These are phyloP conservation scores for Haplosporangium gracile DNA, from an alignment of 192 early-diverging fungal genomes.

Conservation along the genomic window DNA sequence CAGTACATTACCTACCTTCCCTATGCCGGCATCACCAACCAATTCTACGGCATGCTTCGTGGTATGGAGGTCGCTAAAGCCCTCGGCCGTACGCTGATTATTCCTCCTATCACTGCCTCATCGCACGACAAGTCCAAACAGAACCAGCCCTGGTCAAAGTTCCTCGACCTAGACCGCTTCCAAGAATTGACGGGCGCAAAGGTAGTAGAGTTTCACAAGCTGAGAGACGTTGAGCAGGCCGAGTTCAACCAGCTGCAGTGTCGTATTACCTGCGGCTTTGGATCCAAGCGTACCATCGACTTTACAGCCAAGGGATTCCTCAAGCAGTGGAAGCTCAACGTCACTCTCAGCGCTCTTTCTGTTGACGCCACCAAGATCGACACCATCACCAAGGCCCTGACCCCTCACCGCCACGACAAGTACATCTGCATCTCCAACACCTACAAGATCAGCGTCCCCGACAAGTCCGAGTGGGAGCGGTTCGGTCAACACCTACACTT, in stretches of 20 bases:
- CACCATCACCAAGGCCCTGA: slow-evolving; percentile 23
- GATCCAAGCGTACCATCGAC: slow-evolving; percentile 53
- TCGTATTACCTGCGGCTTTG: slow-evolving; percentile 52
- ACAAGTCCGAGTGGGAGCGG: slow-evolving; percentile 51
- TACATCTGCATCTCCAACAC: slow-evolving; percentile 54
- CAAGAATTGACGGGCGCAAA: slow-evolving; percentile 50
- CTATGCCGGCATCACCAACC: slow-evolving; percentile 56
- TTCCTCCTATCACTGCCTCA: slow-evolving; percentile 52
- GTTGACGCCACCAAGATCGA: slow-evolving; percentile 42
- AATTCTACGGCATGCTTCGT: slow-evolving; percentile 54
- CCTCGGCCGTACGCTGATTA: slow-evolving; percentile 42
- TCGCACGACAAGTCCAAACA: slow-evolving; percentile 57
- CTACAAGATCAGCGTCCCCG: slow-evolving; percentile 43
- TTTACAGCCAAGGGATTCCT: slow-evolving; percentile 55
- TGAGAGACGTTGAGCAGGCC: slow-evolving; percentile 34
- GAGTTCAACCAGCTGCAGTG: slow-evolving; percentile 37
- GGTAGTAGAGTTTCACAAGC: slow-evolving; percentile 49
- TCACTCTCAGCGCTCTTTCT: slow-evolving; percentile 24
- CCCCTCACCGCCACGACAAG: slow-evolving; percentile 34
- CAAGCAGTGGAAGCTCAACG: slow-evolving; percentile 51
- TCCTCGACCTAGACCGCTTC: slow-evolving; percentile 46
- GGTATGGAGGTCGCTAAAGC: slow-evolving; percentile 53
- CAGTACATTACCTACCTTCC: slow-evolving; percentile 47
- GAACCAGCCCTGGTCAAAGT: slow-evolving; percentile 58
- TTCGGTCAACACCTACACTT: slow-evolving; percentile 55